These are phyloP conservation scores for Claviceps citrina DNA, from an alignment of 2,329 filamentous ascomycete species.

Conservation along the genomic window DNA sequence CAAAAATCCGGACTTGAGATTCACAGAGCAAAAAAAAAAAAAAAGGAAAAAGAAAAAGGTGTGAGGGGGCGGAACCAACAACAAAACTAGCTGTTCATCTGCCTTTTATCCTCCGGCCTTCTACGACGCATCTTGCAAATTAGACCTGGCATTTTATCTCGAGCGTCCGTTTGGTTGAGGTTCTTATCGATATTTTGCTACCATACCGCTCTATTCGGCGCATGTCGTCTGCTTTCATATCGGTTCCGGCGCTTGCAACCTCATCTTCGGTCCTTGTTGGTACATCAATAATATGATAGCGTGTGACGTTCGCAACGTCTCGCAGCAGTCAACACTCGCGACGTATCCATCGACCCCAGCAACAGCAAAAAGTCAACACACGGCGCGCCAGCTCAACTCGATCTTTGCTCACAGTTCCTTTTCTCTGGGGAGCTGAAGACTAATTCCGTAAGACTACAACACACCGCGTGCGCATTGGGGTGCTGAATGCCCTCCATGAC, in stretches of 20 bases:
- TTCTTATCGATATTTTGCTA: slow-evolving; percentile 3
- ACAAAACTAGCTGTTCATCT: neutral
- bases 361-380: slow-evolving; percentile 8
- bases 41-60: neutral
- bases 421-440: neutral
- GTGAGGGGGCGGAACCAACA: neutral
- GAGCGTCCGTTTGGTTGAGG: slow-evolving; percentile 1
- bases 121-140: neutral
- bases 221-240: too few species aligned
- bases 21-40: neutral
- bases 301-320: neutral
- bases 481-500: too few species aligned
- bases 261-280: neutral
- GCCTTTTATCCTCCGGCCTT: neutral
- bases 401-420: neutral
- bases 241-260: too few species aligned
- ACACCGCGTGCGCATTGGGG: slow-evolving; percentile 10
- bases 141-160: slow-evolving; percentile 1
- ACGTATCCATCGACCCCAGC: neutral
- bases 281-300: neutral
- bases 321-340: neutral
- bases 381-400: neutral
- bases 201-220: neutral
- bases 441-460: neutral
- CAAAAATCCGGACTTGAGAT: neutral